These are phyloP conservation scores for Fusarium heterosporum DNA, from an alignment of 2,329 filamentous ascomycete species.

Conservation along the genomic window DNA sequence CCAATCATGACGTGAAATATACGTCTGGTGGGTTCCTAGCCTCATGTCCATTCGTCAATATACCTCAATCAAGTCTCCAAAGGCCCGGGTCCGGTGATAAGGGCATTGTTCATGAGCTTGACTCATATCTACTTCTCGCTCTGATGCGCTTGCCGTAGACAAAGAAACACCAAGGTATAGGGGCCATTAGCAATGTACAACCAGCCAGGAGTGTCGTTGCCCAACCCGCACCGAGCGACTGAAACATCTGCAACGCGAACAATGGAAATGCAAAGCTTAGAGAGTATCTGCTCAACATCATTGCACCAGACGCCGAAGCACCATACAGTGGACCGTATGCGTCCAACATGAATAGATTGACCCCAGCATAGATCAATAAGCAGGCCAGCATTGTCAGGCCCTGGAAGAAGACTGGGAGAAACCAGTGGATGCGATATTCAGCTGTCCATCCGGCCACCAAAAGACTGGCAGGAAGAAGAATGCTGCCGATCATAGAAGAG, in stretches of 20 bases:
- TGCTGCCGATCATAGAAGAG: conserved; percentile 26
- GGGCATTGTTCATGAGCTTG: conserved; percentile 11
- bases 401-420: conserved; percentile 19
- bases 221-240: conserved; percentile 20
- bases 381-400: conserved; percentile 21
- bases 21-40: too few species aligned
- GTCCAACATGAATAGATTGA: conserved; percentile 31
- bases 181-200: conserved; percentile 14
- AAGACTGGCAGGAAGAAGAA: conserved; percentile 18
- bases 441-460: conserved; percentile 31
- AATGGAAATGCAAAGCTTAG: conserved; percentile 27
- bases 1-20: too few species aligned
- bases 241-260: conserved; percentile 33
- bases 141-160: conserved; percentile 8
- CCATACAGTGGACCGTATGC: conserved; percentile 28
- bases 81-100: too few species aligned
- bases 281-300: conserved; percentile 33
- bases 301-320: conserved; percentile 24
- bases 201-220: conserved; percentile 23
- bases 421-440: conserved; percentile 15
- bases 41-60: too few species aligned
- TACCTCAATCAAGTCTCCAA: too few species aligned
- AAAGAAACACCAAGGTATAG: conserved; percentile 36
- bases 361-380: conserved; percentile 23
- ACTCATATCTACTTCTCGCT: conserved; percentile 28